Evolutionary conservation across 345 rosid genomes (phyloP).

Genomic region (Noccaea bulbosa): DNA sequence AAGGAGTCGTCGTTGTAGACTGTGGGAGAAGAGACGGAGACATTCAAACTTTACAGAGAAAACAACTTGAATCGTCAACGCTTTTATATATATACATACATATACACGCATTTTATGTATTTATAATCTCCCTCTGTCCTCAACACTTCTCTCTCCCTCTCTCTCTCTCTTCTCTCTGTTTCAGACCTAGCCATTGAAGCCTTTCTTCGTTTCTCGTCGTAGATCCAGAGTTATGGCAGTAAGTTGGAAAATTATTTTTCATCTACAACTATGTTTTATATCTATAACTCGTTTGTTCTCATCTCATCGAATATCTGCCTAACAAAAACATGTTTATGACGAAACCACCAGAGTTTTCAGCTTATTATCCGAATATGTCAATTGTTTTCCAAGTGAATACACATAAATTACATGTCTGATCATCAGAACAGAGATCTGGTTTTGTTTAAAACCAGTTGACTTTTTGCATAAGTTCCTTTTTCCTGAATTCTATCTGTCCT

Average conservation of each 20-base stretch:
- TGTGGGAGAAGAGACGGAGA: slow-evolving; percentile 24
- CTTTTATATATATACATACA: slow-evolving; percentile 4
- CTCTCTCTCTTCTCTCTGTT: slow-evolving; percentile 5
- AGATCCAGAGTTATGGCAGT: slow-evolving; percentile 38
- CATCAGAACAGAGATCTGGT: slow-evolving; percentile 14
- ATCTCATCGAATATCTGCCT: background rate
- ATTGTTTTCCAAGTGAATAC: background rate
- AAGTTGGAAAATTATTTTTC: slow-evolving; percentile 19
- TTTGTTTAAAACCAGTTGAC: slow-evolving; percentile 34
- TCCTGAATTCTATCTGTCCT: background rate
- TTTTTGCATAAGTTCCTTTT: background rate
- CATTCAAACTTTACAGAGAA: slow-evolving; percentile 37
- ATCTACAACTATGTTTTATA: background rate
- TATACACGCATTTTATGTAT: background rate
- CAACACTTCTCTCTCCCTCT: background rate
- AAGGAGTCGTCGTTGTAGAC: slow-evolving; percentile 34
- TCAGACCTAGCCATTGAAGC: slow-evolving; percentile 28
- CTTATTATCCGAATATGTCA: background rate
- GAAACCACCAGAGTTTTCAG: slow-evolving; percentile 2
- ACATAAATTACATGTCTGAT: background rate
- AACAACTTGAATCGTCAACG: slow-evolving; percentile 18
- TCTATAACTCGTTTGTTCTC: background rate
- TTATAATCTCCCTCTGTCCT: background rate
- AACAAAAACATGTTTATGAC: background rate
- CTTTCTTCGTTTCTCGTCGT: slow-evolving; percentile 2